Percentiles rank a stretch among this genome's conserved stretches.
phyloP scores from a whole-genome alignment of 75 land plant species.

The Selaginella moellendorffii region DNA sequence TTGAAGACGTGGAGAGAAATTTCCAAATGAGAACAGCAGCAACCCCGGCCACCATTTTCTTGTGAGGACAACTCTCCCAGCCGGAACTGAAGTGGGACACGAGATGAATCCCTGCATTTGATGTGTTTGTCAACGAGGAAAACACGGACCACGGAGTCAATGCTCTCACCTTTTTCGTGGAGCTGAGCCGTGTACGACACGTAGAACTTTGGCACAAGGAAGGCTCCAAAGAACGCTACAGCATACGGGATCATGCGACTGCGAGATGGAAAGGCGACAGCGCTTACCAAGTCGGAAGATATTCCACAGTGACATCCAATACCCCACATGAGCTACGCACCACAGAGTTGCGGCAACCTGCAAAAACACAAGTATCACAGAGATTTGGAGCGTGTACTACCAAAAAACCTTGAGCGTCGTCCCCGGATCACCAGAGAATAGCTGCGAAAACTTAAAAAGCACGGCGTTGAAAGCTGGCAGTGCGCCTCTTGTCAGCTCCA shows the following conservation, averaged over 20 bases:
- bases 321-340: background rate
- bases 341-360: slow-evolving; percentile 6
- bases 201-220: background rate
- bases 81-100: background rate
- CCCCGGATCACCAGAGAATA: slow-evolving; percentile 85
- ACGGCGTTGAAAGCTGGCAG: slow-evolving; percentile 64
- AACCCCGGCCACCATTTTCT: background rate
- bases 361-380: background rate
- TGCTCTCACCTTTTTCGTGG: background rate
- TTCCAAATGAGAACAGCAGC: background rate
- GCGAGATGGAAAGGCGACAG: background rate
- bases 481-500: slow-evolving; percentile 37
- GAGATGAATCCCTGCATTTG: background rate
- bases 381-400: background rate
- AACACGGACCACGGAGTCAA: background rate
- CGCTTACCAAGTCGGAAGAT: slow-evolving; percentile 8
- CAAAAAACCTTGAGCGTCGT: slow-evolving; percentile 69
- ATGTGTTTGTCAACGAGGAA: background rate
- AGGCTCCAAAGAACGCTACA: background rate
- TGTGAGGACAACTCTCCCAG: background rate
- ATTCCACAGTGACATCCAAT: background rate
- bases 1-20: background rate
- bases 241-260: background rate
- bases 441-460: slow-evolving; percentile 32
- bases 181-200: background rate